These are phyloP conservation scores for Aureobasidium lini DNA, from an alignment of 2,329 filamentous ascomycete genomes.

Conservation along the genomic window DNA sequence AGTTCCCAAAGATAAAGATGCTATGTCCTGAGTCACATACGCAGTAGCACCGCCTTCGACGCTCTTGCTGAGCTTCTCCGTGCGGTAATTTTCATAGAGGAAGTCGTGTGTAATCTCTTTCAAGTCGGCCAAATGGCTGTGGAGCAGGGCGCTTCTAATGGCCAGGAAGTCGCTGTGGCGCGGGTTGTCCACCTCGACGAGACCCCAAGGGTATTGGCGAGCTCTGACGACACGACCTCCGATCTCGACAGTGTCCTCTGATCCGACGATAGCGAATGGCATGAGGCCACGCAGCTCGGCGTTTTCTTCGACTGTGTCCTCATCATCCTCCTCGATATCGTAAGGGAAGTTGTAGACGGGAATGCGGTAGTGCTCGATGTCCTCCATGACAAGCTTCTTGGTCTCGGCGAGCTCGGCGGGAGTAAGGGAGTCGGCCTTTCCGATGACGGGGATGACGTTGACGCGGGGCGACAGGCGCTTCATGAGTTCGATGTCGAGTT, in stretches of 20 bases:
- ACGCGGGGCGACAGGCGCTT: conserved; percentile 96
- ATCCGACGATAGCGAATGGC: conserved; percentile 98
- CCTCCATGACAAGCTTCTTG: conserved; percentile 99
- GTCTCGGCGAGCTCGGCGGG: conserved; percentile 95
- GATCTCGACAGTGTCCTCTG: conserved; percentile 90
- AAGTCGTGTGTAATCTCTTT: conserved; percentile 99
- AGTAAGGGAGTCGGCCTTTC: conserved; percentile 94
- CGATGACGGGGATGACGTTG: conserved; percentile 98
- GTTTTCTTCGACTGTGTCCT: conserved; percentile 98
- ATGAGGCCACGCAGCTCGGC: conserved; percentile 94
- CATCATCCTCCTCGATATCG: conserved; percentile 98
- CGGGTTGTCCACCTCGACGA: conserved; percentile 98
- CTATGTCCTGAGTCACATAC: conserved; percentile 51
- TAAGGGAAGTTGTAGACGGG: conserved; percentile 99
- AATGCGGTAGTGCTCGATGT: conserved; percentile 99
- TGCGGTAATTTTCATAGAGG: conserved; percentile 99
- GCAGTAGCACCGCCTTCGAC: conserved; percentile 82
- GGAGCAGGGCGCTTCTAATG: conserved; percentile 89
- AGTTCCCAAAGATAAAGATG: conserved; percentile 15
- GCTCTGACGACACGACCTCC: conserved; percentile 87
- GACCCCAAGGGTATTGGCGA: conserved; percentile 97
- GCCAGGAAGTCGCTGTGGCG: conserved; percentile 98
- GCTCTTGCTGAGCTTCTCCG: conserved; percentile 99
- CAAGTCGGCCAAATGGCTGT: conserved; percentile 94
- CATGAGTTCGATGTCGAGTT: conserved; percentile 99